A percentile compares a stretch with the other conserved stretches of the same genome.
These are phyloP conservation scores for Articulospora tetracladia DNA, from an alignment of 495 filamentous ascomycete genomes.

Conservation along the genomic window DNA sequence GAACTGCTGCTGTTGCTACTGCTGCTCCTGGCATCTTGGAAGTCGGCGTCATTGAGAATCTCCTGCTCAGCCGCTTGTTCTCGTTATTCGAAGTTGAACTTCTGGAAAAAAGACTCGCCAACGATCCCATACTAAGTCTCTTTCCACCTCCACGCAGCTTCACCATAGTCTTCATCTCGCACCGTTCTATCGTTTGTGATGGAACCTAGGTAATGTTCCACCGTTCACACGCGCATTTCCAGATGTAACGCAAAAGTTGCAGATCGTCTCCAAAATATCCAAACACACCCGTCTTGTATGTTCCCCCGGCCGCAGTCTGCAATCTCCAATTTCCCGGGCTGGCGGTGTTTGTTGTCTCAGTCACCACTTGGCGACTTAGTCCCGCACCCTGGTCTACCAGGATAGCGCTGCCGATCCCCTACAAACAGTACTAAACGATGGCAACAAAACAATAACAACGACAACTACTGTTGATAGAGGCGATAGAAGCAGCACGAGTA, in stretches of 20 bases:
- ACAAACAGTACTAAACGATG: neutral
- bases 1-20: neutral
- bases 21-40: neutral
- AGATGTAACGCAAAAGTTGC: neutral
- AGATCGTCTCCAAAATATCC: neutral
- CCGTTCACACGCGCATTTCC: neutral
- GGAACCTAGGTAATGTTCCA: neutral
- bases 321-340: neutral
- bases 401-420: neutral
- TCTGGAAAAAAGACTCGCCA: constrained; percentile 2
- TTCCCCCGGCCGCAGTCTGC: neutral
- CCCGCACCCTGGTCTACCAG: neutral
- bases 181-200: neutral
- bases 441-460: neutral
- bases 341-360: neutral
- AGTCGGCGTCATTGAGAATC: neutral
- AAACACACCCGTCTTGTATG: neutral
- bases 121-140: constrained; percentile 13
- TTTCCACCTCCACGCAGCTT: constrained; percentile 8
- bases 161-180: constrained; percentile 1
- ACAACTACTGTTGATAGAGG: neutral
- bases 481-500: neutral
- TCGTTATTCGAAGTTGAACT: neutral
- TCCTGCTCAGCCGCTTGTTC: neutral
- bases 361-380: neutral